Base-by-base conservation (phyloP, 352 stramenopile species). In the Globisporangium barbulae region DNA sequence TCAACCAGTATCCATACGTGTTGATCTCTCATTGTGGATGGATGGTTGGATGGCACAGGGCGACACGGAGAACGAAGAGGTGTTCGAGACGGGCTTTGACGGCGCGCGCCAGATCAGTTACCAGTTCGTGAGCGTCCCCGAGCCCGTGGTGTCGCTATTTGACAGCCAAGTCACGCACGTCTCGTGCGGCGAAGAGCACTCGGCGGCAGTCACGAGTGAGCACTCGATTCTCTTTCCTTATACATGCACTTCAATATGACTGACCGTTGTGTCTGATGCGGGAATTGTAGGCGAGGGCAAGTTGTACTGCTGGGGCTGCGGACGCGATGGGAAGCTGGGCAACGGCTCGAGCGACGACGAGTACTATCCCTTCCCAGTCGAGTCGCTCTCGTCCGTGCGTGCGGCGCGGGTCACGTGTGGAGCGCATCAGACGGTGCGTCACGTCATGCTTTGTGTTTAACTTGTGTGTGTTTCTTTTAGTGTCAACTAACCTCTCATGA, bases 81-180 rank as follows among this genome's bases (percentile, higher is more conserved):
- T 90, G 45, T 92, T 90, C 64, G 69, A 87, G 35, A 73, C 76
- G 1, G 81, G 81, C 28, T 92, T 90, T 61, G 83, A 92, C 41
- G 75, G 79, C 15, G 76, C 70, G 30, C 76, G 81, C 2, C 79
- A 92, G 49, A 89, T 74, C 44, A 88, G 73, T 55, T 92, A 90
- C 62, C 83, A 89, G 56, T 88, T 76, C 50, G 76, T 88, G 10
- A 53, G 65, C 42, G 64, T 67, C 2, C 75, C 81, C 0, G 78
- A 89, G 59, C 63, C 82, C 3, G 75, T 93, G 31, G 57, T 70
- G 0, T 63, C 80, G 9, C 67, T 93, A 2, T 67, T 90, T 19
- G 67, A 72, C 48, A 78, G 77, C 21, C 65, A 81, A 33, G 77
- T 86, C 54, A 70, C 61, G 6, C 50, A 76, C 30, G 65, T 89